Evolutionary conservation across 2,329 filamentous ascomycete species (phyloP).

Genomic region (Akanthomyces uredinophilus): DNA sequence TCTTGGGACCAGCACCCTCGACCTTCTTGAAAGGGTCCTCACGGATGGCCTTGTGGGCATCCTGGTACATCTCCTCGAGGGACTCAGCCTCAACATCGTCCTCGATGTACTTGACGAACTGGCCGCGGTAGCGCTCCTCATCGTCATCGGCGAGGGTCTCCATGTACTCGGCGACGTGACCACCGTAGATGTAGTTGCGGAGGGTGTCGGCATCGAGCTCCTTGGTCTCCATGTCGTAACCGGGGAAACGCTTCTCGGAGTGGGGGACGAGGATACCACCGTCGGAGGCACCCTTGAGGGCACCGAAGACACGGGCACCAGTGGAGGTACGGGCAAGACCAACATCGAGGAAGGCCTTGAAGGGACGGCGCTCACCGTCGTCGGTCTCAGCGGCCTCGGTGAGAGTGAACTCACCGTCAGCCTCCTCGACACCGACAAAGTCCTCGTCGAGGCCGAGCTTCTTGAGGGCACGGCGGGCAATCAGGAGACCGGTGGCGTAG

Average conservation of each 20-base stretch:
- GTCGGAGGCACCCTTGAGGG: conserved; percentile 99
- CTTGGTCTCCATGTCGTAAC: conserved; percentile 94
- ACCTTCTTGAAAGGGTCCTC: conserved; percentile 97
- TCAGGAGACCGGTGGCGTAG: conserved; percentile 92
- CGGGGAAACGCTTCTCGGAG: conserved; percentile 99
- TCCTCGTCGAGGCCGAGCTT: conserved; percentile 94
- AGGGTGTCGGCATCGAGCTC: conserved; percentile 96
- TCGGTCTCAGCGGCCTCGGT: conserved; percentile 91
- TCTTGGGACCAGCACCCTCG: conserved; percentile 70
- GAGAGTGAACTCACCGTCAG: conserved; percentile 90
- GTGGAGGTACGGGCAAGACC: conserved; percentile 96
- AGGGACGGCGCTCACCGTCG: conserved; percentile 90
- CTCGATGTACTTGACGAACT: conserved; percentile 98
- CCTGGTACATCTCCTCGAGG: conserved; percentile 91
- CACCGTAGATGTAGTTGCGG: conserved; percentile 98
- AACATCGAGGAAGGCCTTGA: conserved; percentile 99
- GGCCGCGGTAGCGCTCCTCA: conserved; percentile 98
- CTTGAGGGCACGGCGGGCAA: conserved; percentile 92
- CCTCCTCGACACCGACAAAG: conserved; percentile 94
- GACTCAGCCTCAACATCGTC: conserved; percentile 94
- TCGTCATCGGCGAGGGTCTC: conserved; percentile 98
- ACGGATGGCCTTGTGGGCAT: conserved; percentile 94
- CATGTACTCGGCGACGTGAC: conserved; percentile 99
- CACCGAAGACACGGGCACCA: conserved; percentile 97
- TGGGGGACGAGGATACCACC: conserved; percentile 95